These are phyloP conservation scores for Ganoderma resinaceum DNA, from an alignment of 1,284 basidiomycete species.

Conservation along the genomic window DNA sequence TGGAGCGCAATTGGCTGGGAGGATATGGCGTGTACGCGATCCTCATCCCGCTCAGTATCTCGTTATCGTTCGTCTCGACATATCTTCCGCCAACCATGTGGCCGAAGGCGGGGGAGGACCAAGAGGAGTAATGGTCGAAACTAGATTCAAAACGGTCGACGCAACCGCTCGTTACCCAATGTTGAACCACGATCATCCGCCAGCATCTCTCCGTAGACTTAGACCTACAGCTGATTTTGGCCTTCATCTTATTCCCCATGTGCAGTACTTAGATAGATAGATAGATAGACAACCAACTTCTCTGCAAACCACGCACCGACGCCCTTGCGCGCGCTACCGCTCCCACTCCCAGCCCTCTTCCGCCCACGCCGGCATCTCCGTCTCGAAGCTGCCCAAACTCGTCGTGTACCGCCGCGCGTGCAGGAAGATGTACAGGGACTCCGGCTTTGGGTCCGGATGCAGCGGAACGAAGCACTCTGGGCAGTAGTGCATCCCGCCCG, in stretches of 20 bases:
- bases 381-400: conserved; percentile 76
- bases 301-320: neutral
- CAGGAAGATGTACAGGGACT: conserved; percentile 92
- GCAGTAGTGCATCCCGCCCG: conserved; percentile 63
- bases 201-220: neutral
- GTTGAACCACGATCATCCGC: neutral
- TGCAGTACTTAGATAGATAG: neutral
- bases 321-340: conserved; percentile 15
- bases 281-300: neutral
- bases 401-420: conserved; percentile 88
- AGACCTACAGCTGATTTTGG: neutral
- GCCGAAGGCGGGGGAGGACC: conserved; percentile 21
- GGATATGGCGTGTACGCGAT: conserved; percentile 43
- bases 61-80: conserved; percentile 28
- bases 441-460: conserved; percentile 89
- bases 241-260: neutral
- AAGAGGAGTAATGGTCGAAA: neutral
- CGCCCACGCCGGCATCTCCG: conserved; percentile 79
- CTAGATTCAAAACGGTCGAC: neutral
- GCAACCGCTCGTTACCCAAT: neutral
- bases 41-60: conserved; percentile 30
- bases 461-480: conserved; percentile 89
- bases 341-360: conserved; percentile 70
- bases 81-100: conserved; percentile 33
- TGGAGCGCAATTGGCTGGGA: conserved; percentile 50